Conservation (phyloP, 2,329 filamentous ascomycete species). For the Aspergillus sp. region DNA sequence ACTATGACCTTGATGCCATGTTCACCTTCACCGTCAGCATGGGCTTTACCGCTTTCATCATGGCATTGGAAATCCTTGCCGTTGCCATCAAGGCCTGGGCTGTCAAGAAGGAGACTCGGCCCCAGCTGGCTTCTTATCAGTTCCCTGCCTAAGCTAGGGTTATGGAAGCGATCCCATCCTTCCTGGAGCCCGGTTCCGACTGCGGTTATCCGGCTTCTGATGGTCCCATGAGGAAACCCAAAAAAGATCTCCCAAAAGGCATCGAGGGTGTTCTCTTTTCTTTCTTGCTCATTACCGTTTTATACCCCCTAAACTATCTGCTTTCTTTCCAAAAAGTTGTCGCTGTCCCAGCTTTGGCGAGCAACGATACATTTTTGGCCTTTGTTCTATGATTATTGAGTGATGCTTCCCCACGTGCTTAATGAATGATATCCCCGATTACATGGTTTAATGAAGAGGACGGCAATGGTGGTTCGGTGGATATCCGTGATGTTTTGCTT, state of each 20-base stretch:
- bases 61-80: conserved; percentile 78
- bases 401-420: conserved; percentile 8
- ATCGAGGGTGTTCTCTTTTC: background rate
- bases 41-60: conserved; percentile 76
- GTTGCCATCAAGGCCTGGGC: conserved; percentile 90
- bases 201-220: background rate
- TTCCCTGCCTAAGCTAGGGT: conserved; percentile 21
- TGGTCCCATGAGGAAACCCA: background rate
- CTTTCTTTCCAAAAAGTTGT: conserved; percentile 4
- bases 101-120: conserved; percentile 38
- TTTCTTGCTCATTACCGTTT: conserved; percentile 17
- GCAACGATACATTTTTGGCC: background rate
- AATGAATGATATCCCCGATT: conserved; percentile 18
- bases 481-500: background rate
- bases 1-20: conserved; percentile 80
- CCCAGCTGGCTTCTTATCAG: conserved; percentile 28
- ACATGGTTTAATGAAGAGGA: conserved; percentile 17
- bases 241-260: conserved; percentile 7
- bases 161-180: background rate
- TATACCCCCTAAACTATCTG: conserved; percentile 24
- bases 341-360: too few relatives aligned
- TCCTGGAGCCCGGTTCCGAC: background rate
- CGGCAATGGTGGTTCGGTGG: background rate
- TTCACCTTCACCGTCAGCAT: conserved; percentile 87
- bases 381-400: conserved; percentile 8